phyloP scores from a whole-genome alignment of 805 yeast species.

The Komagataella pseudopastoris region DNA sequence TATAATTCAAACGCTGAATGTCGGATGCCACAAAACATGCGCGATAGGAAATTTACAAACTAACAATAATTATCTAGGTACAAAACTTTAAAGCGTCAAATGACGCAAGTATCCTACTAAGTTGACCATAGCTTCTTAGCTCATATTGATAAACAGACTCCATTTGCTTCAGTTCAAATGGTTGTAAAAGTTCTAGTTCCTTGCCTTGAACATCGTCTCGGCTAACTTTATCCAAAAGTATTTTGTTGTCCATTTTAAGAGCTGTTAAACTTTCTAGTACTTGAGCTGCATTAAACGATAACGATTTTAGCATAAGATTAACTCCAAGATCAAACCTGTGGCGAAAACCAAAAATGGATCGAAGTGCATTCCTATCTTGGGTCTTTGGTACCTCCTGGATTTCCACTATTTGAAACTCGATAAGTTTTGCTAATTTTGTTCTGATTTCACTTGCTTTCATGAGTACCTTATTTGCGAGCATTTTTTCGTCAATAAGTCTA shows the following conservation, averaged over 20 bases:
- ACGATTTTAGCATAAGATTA: conserved; percentile 21
- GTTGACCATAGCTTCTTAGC: conserved; percentile 35
- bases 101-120: conserved; percentile 39
- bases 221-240: conserved; percentile 65
- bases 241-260: conserved; percentile 45
- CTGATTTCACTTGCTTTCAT: conserved; percentile 70
- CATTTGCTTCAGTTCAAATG: conserved; percentile 64
- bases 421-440: conserved; percentile 50
- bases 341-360: conserved; percentile 75
- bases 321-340: conserved; percentile 30
- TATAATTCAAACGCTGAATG: not conserved
- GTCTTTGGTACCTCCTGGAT: conserved; percentile 91
- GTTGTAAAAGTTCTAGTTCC: conserved; percentile 61
- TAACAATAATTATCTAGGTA: not conserved
- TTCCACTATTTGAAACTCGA: conserved; percentile 62
- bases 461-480: conserved; percentile 60
- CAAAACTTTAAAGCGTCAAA: conserved; percentile 39
- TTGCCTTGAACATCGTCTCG: conserved; percentile 84
- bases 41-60: not conserved
- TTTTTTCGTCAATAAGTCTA: conserved; percentile 73
- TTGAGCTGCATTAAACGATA: conserved; percentile 41
- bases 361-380: conserved; percentile 80
- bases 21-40: not conserved
- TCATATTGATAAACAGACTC: conserved; percentile 47
- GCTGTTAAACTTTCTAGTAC: conserved; percentile 33